Conservation (phyloP, 306 rosid species). For the Cicer pinnatifidum region DNA sequence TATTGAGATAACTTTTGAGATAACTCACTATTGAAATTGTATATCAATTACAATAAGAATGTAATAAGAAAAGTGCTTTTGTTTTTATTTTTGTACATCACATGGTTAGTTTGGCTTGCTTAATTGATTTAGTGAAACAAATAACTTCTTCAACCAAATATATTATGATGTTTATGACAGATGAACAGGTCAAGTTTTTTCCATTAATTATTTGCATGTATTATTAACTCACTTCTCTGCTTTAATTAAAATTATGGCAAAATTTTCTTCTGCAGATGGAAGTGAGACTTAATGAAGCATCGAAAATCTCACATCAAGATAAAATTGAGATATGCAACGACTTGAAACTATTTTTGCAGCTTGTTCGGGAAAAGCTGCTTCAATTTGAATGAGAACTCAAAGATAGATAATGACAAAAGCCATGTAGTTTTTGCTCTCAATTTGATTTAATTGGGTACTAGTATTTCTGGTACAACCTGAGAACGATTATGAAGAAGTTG, state of each 20-base stretch:
- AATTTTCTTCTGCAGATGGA: conserved; percentile 55
- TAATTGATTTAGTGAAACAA: too few species aligned
- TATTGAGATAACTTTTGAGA: too few species aligned
- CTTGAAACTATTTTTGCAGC: conserved; percentile 71
- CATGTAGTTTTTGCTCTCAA: conserved; percentile 19
- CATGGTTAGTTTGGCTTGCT: too few species aligned
- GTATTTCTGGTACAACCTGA: conserved; percentile 49
- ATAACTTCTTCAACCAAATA: too few species aligned
- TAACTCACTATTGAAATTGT: too few species aligned
- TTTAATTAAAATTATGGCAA: not conserved
- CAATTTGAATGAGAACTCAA: conserved; percentile 78
- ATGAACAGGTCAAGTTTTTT: too few species aligned
- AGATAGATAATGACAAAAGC: conserved; percentile 52
- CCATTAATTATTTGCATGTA: too few species aligned
- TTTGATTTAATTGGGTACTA: conserved; percentile 31
- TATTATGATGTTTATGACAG: too few species aligned
- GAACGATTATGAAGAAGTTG: conserved; percentile 98
- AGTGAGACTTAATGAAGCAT: conserved; percentile 64
- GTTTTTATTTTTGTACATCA: too few species aligned
- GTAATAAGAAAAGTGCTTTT: too few species aligned
- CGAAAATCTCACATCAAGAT: conserved; percentile 57
- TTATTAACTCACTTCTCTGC: not conserved
- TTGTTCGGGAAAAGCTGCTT: conserved; percentile 71
- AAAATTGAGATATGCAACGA: conserved; percentile 56
- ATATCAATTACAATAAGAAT: too few species aligned